Base-by-base conservation (phyloP, 306 rosid genomes). In the Cicer judaicum region DNA sequence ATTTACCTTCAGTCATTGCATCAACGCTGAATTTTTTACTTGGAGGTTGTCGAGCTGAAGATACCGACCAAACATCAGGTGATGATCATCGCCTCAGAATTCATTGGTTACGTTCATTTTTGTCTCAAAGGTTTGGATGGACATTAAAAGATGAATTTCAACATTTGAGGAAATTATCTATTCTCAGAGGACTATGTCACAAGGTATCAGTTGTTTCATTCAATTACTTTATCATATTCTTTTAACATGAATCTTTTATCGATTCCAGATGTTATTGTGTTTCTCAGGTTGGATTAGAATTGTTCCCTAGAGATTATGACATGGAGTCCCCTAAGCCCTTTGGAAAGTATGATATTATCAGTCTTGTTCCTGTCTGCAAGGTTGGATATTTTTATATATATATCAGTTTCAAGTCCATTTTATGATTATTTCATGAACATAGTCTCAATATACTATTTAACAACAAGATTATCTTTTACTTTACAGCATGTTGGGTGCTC, bases 351-450 rank as follows among this genome's bases (percentile, higher is more conserved):
- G 98, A 94, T 64, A 85, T 91, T 24, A 86, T 90, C 66, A 88
- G 97, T 82, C 53, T 94, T 82, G 87, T 94, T 84, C 98, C 98
- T 36, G 87, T 91, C 74, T 94, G 95, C 83, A 94, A 94, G 98
- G 98, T 94, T 34, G 41, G 76, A 19, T 39, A 70, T 74, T 71
- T 47, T 68, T 13, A 36, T 44, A 74, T 67, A n/a, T 57, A 8
- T 8, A 36, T 44, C 10, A 12, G 15, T 16, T 42, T 42, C 61
- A 13, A 50, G 46, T 19, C 67, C 65, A 11, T 62, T 68, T 29
- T 68, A 49, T 64, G 16, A 59, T 44, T 56, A 29, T 74, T 84
- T 74, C 61, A 43, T 8, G 71, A 36, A 15, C 1, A 18, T 16
- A n/a, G 21, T 50, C 24, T 81, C 70, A 73, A 18, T 72, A 34